Conservation (phyloP, 345 rosid genomes). For the Gossypium stocksii region DNA sequence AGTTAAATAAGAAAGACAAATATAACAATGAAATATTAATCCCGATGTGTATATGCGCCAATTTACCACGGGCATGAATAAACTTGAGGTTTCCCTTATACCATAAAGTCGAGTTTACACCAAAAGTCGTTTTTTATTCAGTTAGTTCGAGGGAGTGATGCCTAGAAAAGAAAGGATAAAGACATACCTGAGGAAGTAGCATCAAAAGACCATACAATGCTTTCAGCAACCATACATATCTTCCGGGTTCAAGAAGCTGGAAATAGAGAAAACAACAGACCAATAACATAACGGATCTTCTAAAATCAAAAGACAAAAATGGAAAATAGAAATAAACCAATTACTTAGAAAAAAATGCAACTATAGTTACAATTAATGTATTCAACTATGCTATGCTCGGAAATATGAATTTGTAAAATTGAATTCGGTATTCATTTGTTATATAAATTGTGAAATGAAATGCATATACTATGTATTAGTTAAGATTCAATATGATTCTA, state of each 20-base stretch:
- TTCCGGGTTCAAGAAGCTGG: constrained; percentile 97
- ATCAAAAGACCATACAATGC: constrained; percentile 92
- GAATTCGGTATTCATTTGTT: not conserved
- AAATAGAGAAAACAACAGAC: constrained; percentile 14
- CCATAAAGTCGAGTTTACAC: not conserved
- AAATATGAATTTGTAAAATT: not conserved
- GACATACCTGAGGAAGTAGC: constrained; percentile 93
- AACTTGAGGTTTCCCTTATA: not conserved
- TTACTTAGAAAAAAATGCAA: constrained; percentile 5
- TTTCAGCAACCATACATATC: constrained; percentile 81
- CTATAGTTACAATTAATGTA: not conserved
- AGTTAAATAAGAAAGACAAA: constrained; percentile 5
- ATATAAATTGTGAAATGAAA: not conserved
- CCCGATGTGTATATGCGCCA: not conserved
- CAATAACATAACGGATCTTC: not conserved
- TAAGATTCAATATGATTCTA: not conserved
- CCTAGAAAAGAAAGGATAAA: not conserved
- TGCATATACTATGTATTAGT: not conserved
- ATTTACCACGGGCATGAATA: not conserved
- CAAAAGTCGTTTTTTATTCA: not conserved
- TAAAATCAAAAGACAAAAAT: constrained; percentile 3
- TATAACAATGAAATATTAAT: not conserved
- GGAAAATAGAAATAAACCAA: constrained; percentile 1
- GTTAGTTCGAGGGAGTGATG: not conserved
- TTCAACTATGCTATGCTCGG: not conserved